phyloP scores from a whole-genome alignment of 2,329 filamentous ascomycete species.

The Penicillium digitatum region DNA sequence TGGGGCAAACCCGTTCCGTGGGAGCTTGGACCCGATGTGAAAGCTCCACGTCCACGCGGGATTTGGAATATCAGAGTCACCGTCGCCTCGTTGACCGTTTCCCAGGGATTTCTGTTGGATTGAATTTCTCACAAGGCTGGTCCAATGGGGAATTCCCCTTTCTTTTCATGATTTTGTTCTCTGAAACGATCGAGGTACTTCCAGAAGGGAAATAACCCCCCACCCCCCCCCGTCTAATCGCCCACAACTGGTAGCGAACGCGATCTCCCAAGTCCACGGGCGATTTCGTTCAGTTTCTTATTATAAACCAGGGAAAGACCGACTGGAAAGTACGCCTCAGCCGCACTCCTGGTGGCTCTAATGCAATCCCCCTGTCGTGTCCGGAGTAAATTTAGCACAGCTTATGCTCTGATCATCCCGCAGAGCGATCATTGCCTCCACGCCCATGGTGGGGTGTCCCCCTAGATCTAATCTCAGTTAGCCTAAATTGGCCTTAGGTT shows the following conservation, averaged over 20 bases:
- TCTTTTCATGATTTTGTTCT: no score
- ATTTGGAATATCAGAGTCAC: slow-evolving; percentile 9
- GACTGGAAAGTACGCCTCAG: slow-evolving; percentile 11
- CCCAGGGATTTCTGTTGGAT: background rate
- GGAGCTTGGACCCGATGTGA: slow-evolving; percentile 16
- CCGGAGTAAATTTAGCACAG: slow-evolving; percentile 24
- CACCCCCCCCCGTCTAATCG: no score
- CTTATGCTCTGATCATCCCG: slow-evolving; percentile 25
- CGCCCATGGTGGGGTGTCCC: slow-evolving; percentile 20
- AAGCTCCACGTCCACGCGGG: slow-evolving; percentile 2
- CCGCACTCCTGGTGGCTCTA: slow-evolving; percentile 8
- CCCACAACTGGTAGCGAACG: background rate
- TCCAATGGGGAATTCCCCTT: no score
- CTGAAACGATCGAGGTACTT: no score
- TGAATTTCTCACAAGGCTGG: no score
- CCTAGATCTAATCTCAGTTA: slow-evolving; percentile 21
- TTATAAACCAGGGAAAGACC: background rate
- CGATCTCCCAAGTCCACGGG: background rate
- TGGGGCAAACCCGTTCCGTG: slow-evolving; percentile 22
- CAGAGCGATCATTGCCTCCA: slow-evolving; percentile 22
- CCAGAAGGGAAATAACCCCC: no score
- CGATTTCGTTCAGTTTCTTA: background rate
- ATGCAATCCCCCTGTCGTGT: slow-evolving; percentile 8
- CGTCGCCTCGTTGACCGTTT: background rate
- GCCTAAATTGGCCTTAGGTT: slow-evolving; percentile 10